Conservation (phyloP, 176 grass and related monocot genomes). For the Otatea glauca region DNA sequence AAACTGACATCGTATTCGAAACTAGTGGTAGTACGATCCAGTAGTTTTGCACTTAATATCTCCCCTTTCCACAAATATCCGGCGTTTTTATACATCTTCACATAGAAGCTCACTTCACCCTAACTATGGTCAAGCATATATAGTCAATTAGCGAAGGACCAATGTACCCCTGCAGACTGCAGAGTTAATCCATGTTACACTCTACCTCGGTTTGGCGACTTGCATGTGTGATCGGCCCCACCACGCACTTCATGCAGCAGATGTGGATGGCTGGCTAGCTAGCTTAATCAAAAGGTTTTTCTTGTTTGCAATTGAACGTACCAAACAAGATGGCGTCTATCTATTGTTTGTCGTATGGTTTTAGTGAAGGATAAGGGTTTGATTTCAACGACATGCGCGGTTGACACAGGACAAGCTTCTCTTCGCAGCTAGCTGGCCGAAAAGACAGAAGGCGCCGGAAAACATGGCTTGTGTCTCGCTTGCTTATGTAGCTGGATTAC, state of each 20-base stretch:
- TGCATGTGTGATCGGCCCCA: neutral
- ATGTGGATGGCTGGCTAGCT: neutral
- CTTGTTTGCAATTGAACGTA: neutral
- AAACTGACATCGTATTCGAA: too few species aligned
- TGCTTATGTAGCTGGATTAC: neutral
- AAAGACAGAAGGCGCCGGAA: conserved; percentile 14
- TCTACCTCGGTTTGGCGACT: neutral
- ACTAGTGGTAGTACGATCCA: too few species aligned
- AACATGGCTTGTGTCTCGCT: conserved; percentile 1
- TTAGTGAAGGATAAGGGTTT: neutral
- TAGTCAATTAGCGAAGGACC: neutral
- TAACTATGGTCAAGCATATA: too few species aligned
- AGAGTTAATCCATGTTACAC: neutral
- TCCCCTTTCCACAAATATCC: too few species aligned
- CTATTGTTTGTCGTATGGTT: neutral
- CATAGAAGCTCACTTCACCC: too few species aligned
- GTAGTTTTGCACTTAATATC: too few species aligned
- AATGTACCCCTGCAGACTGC: neutral
- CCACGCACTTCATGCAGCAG: neutral
- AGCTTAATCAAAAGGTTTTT: neutral
- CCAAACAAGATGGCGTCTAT: neutral
- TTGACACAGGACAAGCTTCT: neutral
- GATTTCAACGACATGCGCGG: conserved; percentile 19
- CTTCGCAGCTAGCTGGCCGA: neutral
- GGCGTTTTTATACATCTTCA: too few species aligned